Evolutionary conservation across 768 basidiomycete genomes (phyloP), one percentile per base, ranked within the genome.

Genomic region (Infundibulicybe gibba): DNA sequence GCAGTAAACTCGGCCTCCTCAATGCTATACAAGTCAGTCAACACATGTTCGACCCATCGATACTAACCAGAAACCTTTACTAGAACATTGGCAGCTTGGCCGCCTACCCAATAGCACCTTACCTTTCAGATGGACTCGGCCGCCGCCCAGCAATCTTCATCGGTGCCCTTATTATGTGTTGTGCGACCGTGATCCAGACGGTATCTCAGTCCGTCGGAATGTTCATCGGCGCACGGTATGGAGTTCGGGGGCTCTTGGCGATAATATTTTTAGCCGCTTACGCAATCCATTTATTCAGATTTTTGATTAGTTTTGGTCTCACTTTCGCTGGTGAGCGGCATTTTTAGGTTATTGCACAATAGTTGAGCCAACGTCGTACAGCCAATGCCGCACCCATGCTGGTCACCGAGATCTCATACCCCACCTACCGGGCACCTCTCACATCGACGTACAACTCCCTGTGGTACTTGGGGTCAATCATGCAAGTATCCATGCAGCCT

Each of bases 351-450:
- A n/a, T n/a, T n/a, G n/a, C 54, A 43, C 16, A 20, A 17, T 45
- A 32, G 30, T 13, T 50, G 14, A 25, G 21, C 48, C 17, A 54
- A 30, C 15, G 32, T 49, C 53, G 58, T 40, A 45, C 59, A 75
- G 79, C 79, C 19, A 83, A 81, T 56, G 81, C 88, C 43, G 89
- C 90, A 9, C 90, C 91, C 10, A 77, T 92, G 73, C 67, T 93
- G 68, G 81, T 93, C 45, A 85, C 89, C 41, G 91, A 94, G 66
- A 66, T 93, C n/a, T 76, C 90, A 1, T 92, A 92, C 63, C 91
- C 90, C 13, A 70, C 77, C 10, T 85, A 94, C 64, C 89, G 91
- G 54, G 85, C 83, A 12, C 81, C 82, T 31, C 65, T 94, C 48
- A 92, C 87, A 12, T 82, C 87, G 2, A 66, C 81, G 42, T 90